These are phyloP conservation scores for Candida frijolesensis DNA, from an alignment of 1,139 yeast genomes.

Conservation along the genomic window DNA sequence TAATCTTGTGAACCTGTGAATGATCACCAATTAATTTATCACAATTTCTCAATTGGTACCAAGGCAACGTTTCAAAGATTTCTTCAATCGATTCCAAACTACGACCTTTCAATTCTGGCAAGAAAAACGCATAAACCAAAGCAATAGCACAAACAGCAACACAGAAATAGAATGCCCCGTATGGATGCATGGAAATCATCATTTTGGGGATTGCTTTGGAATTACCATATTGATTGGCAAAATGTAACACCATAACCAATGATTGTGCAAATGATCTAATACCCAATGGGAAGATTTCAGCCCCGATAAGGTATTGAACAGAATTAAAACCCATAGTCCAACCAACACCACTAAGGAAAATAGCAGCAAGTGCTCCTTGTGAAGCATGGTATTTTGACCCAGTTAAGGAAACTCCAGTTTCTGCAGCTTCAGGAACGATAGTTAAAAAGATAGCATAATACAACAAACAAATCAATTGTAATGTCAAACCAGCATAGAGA, in stretches of 20 bases:
- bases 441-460: slow-evolving; percentile 50
- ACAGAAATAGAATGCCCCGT: slow-evolving; percentile 59
- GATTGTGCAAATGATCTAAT: slow-evolving; percentile 58
- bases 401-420: slow-evolving; percentile 27
- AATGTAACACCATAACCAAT: slow-evolving; percentile 58
- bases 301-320: slow-evolving; percentile 58
- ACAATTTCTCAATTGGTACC: slow-evolving; percentile 58
- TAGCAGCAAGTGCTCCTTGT: slow-evolving; percentile 53
- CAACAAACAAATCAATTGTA: slow-evolving; percentile 32
- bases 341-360: slow-evolving; percentile 56
- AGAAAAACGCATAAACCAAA: slow-evolving; percentile 50
- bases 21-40: slow-evolving; percentile 54
- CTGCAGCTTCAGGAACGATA: slow-evolving; percentile 48
- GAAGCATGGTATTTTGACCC: slow-evolving; percentile 40
- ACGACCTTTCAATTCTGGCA: slow-evolving; percentile 57
- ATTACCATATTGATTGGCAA: slow-evolving; percentile 61
- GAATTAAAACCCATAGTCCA: slow-evolving; percentile 69
- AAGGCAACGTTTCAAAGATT: slow-evolving; percentile 52
- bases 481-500: slow-evolving; percentile 40
- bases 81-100: slow-evolving; percentile 61
- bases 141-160: slow-evolving; percentile 45
- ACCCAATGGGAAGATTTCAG: slow-evolving; percentile 60
- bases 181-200: slow-evolving; percentile 48
- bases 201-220: slow-evolving; percentile 59
- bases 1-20: slow-evolving; percentile 44